Conservation (phyloP, 2,329 filamentous ascomycete species). For the Colletotrichum euphorbiae region DNA sequence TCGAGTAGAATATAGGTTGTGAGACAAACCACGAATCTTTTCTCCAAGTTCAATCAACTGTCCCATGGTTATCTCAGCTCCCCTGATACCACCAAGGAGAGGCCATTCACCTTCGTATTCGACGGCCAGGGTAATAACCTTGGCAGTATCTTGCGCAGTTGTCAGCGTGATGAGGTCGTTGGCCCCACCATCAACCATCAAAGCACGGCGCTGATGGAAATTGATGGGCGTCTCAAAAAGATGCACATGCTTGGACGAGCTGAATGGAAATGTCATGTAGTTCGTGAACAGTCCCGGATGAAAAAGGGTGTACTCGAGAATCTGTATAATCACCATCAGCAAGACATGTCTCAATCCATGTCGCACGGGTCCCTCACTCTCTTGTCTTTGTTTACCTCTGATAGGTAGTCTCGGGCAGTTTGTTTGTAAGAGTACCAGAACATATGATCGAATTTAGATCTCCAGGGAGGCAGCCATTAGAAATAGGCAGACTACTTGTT, state of each 20-base stretch:
- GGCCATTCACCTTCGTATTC: slow-evolving; percentile 60
- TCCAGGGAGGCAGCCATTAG: neutral
- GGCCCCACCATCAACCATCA: slow-evolving; percentile 56
- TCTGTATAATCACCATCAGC: slow-evolving; percentile 46
- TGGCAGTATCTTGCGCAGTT: slow-evolving; percentile 56
- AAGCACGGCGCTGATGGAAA: slow-evolving; percentile 54
- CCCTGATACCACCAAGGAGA: slow-evolving; percentile 53
- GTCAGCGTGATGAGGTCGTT: slow-evolving; percentile 58
- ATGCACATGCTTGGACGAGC: slow-evolving; percentile 57
- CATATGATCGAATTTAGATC: slow-evolving; percentile 49
- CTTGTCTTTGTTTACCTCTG: slow-evolving; percentile 60
- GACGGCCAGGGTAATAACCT: slow-evolving; percentile 53
- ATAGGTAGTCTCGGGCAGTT: slow-evolving; percentile 61
- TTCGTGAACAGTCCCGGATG: slow-evolving; percentile 66
- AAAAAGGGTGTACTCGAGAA: slow-evolving; percentile 68
- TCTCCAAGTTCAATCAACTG: slow-evolving; percentile 55
- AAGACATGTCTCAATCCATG: neutral
- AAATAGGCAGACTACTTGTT: neutral
- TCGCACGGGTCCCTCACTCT: slow-evolving; percentile 46
- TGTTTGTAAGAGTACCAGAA: slow-evolving; percentile 64
- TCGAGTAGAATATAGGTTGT: too few species aligned
- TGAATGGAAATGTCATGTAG: slow-evolving; percentile 64
- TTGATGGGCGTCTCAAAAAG: slow-evolving; percentile 53
- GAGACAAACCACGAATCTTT: slow-evolving; percentile 53
- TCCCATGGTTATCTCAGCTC: slow-evolving; percentile 49